Evolutionary conservation across 176 grass and related monocot genomes (phyloP).

Genomic region (Oryza meyeriana): DNA sequence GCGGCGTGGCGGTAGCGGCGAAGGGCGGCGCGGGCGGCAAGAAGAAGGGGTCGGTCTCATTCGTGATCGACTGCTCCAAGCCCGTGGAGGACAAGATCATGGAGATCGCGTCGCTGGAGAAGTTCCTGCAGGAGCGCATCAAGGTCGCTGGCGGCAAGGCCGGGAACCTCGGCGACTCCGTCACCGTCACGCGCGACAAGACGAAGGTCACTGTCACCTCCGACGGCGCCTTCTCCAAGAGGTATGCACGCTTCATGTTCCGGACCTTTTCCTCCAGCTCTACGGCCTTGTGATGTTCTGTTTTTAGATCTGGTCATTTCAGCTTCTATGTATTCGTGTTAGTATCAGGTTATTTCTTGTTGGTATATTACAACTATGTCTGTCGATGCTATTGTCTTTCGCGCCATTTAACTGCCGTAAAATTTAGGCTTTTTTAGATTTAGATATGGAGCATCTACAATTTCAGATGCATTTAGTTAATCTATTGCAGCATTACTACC

Average conservation of each 20-base stretch:
- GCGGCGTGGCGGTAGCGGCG: slow-evolving; percentile 29
- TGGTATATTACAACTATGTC: background rate
- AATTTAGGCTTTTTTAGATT: background rate
- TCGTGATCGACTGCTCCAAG: slow-evolving; percentile 85
- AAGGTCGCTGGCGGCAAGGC: slow-evolving; percentile 93
- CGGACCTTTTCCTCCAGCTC: background rate
- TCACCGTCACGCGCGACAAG: slow-evolving; percentile 71
- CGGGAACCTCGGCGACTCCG: slow-evolving; percentile 70
- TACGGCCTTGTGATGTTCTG: too few relatives aligned
- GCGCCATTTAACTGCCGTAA: background rate
- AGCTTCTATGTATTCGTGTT: background rate
- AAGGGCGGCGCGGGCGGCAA: slow-evolving; percentile 49
- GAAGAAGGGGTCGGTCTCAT: slow-evolving; percentile 78
- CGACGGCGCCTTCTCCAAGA: slow-evolving; percentile 83
- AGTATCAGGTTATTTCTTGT: background rate
- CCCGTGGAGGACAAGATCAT: slow-evolving; percentile 96
- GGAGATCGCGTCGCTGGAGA: slow-evolving; percentile 93
- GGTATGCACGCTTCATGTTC: slow-evolving; percentile 13
- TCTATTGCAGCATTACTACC: background rate
- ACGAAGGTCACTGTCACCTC: slow-evolving; percentile 82
- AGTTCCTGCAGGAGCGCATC: slow-evolving; percentile 93
- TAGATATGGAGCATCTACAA: background rate
- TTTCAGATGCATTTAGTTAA: background rate
- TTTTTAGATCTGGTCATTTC: background rate
- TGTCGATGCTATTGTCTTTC: background rate